phyloP scores from a whole-genome alignment of 2,329 filamentous ascomycete genomes.

The Cordyceps pruinosa region DNA sequence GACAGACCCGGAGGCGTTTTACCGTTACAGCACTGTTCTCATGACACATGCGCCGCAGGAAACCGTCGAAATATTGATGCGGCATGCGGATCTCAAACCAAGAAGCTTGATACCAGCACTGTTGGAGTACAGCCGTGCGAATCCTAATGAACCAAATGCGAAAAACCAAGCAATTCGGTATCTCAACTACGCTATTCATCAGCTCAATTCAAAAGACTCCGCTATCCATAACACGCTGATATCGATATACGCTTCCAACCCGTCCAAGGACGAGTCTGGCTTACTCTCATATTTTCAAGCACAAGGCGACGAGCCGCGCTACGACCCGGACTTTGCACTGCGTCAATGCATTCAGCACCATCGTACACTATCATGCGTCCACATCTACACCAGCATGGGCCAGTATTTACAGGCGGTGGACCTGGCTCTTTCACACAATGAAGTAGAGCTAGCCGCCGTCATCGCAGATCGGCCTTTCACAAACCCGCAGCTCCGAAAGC shows the following conservation, averaged over 20 bases:
- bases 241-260: constrained; percentile 86
- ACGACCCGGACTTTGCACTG: constrained; percentile 93
- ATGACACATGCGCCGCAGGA: constrained; percentile 84
- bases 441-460: constrained; percentile 81
- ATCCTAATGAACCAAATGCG: constrained; percentile 52
- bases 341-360: constrained; percentile 92
- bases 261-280: constrained; percentile 75
- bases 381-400: constrained; percentile 95
- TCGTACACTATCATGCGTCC: constrained; percentile 87
- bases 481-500: constrained; percentile 76
- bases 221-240: constrained; percentile 96
- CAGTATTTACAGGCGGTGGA: constrained; percentile 92
- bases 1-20: constrained; percentile 87
- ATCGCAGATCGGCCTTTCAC: constrained; percentile 82
- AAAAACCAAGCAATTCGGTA: constrained; percentile 93
- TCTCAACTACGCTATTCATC: constrained; percentile 86
- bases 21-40: constrained; percentile 92
- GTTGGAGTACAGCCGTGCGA: constrained; percentile 83
- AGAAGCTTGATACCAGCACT: constrained; percentile 87
- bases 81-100: constrained; percentile 76
- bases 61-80: constrained; percentile 91
- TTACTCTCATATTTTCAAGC: constrained; percentile 85
- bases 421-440: constrained; percentile 79
- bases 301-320: constrained; percentile 78
- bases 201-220: constrained; percentile 70